Evolutionary conservation across 768 basidiomycete species (phyloP).

Genomic region (Fistulinella prunicolor): DNA sequence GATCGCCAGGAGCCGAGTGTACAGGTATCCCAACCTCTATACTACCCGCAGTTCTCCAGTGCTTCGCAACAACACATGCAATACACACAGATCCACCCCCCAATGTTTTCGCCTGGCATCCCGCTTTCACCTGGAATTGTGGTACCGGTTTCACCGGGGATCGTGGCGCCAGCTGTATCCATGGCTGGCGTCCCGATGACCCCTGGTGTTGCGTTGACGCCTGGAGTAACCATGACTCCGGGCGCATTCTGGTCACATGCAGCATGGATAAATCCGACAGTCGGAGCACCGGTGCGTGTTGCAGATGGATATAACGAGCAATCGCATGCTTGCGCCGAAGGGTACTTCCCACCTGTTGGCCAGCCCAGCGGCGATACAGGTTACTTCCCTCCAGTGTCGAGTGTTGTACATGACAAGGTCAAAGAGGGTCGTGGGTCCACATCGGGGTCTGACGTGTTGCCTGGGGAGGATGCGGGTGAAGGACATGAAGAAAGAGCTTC

Average conservation of each 20-base stretch:
- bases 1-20: conserved; percentile 6
- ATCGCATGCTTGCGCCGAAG: conserved; percentile 18
- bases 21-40: conserved; percentile 9
- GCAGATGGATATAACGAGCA: conserved; percentile 14
- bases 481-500: conserved; percentile 3
- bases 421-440: conserved; percentile 19
- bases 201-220: conserved; percentile 40
- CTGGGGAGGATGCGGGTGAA: conserved; percentile 1
- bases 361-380: conserved; percentile 25
- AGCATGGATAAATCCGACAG: conserved; percentile 56
- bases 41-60: conserved; percentile 12
- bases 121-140: conserved; percentile 32
- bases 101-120: conserved; percentile 31
- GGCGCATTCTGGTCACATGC: conserved; percentile 68
- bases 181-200: conserved; percentile 27
- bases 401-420: conserved; percentile 37
- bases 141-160: conserved; percentile 27
- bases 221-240: conserved; percentile 69
- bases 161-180: conserved; percentile 15
- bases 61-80: conserved; percentile 19
- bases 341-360: conserved; percentile 44
- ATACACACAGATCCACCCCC: conserved; percentile 24
- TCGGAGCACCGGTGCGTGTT: conserved; percentile 54
- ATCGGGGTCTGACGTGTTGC: neutral
- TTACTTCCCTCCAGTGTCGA: conserved; percentile 44